Evolutionary conservation across 2,329 filamentous ascomycete genomes (phyloP).

Genomic region (Byssochlamys sp.): DNA sequence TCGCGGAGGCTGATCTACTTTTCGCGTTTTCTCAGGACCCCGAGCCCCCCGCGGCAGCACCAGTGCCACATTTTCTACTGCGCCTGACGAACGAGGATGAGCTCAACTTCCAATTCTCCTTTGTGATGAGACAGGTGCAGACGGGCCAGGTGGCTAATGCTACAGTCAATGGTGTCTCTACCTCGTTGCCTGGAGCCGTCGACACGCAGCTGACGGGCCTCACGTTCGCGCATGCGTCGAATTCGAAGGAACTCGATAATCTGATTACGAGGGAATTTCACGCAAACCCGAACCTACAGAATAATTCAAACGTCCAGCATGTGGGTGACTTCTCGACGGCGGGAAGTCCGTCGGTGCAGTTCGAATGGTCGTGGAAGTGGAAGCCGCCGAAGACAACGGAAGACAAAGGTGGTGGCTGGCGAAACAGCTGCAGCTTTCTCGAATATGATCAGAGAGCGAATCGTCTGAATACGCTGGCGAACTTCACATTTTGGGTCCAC

Average conservation of each 20-base stretch:
- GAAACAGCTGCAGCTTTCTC: conserved; percentile 91
- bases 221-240: conserved; percentile 86
- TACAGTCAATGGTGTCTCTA: conserved; percentile 41
- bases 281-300: conserved; percentile 92
- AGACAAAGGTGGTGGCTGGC: conserved; percentile 84
- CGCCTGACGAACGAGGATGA: conserved; percentile 87
- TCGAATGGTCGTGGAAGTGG: conserved; percentile 97
- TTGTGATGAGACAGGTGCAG: conserved; percentile 57
- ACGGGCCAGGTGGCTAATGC: conserved; percentile 42
- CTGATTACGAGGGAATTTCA: conserved; percentile 91
- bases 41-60: conserved; percentile 45
- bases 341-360: conserved; percentile 73
- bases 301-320: conserved; percentile 88
- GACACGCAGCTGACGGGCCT: conserved; percentile 80
- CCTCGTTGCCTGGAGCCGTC: conserved; percentile 39
- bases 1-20: conserved; percentile 1
- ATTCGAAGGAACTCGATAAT: conserved; percentile 77
- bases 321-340: conserved; percentile 84
- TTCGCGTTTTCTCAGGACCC: conserved; percentile 54
- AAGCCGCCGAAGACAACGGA: conserved; percentile 73
- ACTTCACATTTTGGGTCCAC: conserved; percentile 90
- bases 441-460: conserved; percentile 94
- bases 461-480: conserved; percentile 74
- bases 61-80: conserved; percentile 63
- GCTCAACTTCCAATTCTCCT: conserved; percentile 84